phyloP scores from a whole-genome alignment of 306 rosid genomes.

The Quercus mongolica region DNA sequence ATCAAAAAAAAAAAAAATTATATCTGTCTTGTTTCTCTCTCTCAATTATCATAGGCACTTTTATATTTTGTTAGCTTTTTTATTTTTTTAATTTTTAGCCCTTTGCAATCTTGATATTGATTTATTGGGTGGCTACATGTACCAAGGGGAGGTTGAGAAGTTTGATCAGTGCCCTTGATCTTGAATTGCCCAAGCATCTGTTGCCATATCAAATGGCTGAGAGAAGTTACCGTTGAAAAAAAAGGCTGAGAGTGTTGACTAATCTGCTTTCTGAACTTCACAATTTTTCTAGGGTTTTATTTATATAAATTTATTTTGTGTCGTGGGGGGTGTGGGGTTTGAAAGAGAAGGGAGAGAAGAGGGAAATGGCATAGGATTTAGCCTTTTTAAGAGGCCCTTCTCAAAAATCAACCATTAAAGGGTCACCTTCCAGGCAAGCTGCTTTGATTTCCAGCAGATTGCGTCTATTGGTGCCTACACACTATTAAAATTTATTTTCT shows the following conservation, averaged over 20 bases:
- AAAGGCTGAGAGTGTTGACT: slow-evolving; percentile 31
- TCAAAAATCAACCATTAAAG: slow-evolving; percentile 32
- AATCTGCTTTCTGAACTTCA: slow-evolving; percentile 97
- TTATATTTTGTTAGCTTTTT: too few species aligned
- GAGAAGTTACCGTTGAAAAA: slow-evolving; percentile 56
- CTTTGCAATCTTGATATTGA: too few species aligned
- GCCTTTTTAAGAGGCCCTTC: slow-evolving; percentile 64
- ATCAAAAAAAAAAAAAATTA: neutral
- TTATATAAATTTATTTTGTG: neutral
- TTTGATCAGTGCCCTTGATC: slow-evolving; percentile 38
- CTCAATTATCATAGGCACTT: too few species aligned
- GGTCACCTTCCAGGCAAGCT: slow-evolving; percentile 66
- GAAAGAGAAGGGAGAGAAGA: slow-evolving; percentile 61
- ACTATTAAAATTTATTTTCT: too few species aligned
- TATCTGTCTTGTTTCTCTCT: neutral
- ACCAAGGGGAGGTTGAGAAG: slow-evolving; percentile 70
- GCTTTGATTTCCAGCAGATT: slow-evolving; percentile 39
- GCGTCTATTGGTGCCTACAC: slow-evolving; percentile 56
- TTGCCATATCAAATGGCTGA: slow-evolving; percentile 40
- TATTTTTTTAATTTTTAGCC: too few species aligned
- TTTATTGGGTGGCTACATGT: slow-evolving; percentile 49
- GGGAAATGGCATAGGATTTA: slow-evolving; percentile 41
- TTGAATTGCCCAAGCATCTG: slow-evolving; percentile 85
- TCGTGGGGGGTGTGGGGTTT: neutral
- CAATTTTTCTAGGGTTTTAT: neutral